Conservation (phyloP, 2,329 filamentous ascomycete genomes). For the Chaetomiaceae sp. region DNA sequence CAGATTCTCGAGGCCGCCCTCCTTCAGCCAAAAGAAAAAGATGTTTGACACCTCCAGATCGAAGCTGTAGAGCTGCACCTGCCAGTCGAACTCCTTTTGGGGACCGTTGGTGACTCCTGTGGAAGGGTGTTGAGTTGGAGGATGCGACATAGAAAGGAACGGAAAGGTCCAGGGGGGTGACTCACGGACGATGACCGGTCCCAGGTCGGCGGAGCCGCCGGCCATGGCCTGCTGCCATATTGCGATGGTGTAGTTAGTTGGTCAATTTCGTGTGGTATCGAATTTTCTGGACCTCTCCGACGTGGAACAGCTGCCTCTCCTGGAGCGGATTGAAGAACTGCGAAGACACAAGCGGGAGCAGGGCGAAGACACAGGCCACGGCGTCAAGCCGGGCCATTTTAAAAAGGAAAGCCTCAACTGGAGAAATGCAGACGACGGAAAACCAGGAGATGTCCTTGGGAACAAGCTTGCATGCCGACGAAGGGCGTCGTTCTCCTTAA, state of each 20-base stretch:
- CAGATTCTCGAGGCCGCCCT: background rate
- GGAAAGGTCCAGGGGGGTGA: background rate
- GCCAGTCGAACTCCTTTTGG: constrained; percentile 4
- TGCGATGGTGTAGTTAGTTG: constrained; percentile 14
- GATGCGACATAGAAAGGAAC: background rate
- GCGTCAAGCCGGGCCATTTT: background rate
- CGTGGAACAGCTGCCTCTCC: background rate
- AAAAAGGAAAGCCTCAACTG: too few species aligned
- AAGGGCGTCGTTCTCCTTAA: too few species aligned
- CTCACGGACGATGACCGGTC: constrained; percentile 10
- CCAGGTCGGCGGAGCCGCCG: background rate
- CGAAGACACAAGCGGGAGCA: background rate
- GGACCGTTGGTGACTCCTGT: constrained; percentile 1
- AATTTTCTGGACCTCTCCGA: constrained; percentile 9
- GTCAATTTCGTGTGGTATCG: constrained; percentile 9
- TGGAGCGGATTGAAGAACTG: background rate
- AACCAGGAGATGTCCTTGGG: too few species aligned
- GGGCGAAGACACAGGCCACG: background rate
- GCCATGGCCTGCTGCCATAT: constrained; percentile 12
- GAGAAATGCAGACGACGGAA: too few species aligned
- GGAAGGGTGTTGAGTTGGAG: background rate
- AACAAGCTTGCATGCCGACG: too few species aligned
- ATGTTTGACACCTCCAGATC: constrained; percentile 1
- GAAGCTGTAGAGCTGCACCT: constrained; percentile 10
- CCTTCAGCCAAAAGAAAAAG: constrained; percentile 14